Evolutionary conservation across 371 early-diverging fungal genomes (phyloP).

Genomic region (Syncephalastrum monosporum): DNA sequence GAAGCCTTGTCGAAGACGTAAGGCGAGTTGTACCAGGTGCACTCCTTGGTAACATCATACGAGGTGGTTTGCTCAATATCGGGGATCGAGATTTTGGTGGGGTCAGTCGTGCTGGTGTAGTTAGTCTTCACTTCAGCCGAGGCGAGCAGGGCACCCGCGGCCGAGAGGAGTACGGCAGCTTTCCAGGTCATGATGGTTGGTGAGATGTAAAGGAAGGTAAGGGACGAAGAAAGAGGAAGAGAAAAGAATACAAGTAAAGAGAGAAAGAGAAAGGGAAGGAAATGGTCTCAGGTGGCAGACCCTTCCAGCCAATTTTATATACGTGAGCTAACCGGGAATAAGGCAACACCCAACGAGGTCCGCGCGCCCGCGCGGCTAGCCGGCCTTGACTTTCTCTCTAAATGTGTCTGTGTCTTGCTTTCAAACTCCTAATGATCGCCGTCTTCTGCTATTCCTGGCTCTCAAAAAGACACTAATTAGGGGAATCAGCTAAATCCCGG

Average conservation of each 20-base stretch:
- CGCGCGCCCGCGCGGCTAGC: too few species aligned
- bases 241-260: not conserved
- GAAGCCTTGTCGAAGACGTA: slow-evolving; percentile 12
- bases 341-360: too few species aligned
- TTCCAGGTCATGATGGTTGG: slow-evolving; percentile 14
- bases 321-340: too few species aligned
- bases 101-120: slow-evolving; percentile 23
- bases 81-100: slow-evolving; percentile 31
- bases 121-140: slow-evolving; percentile 26
- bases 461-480: too few species aligned
- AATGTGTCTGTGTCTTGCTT: too few species aligned
- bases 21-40: slow-evolving; percentile 18
- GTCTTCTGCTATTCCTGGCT: too few species aligned
- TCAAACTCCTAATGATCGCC: too few species aligned
- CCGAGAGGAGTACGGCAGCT: slow-evolving; percentile 11
- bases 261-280: slow-evolving; percentile 2
- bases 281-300: not conserved
- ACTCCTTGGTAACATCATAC: slow-evolving; percentile 18
- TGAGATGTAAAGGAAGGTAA: slow-evolving; percentile 13
- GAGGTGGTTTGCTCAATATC: slow-evolving; percentile 42
- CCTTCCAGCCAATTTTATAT: too few species aligned
- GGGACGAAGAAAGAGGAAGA: slow-evolving; percentile 9
- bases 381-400: too few species aligned
- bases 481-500: too few species aligned
- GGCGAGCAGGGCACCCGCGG: slow-evolving; percentile 13